These are phyloP conservation scores for Cutaneotrichosporon mucoides DNA, from an alignment of 1,284 basidiomycete genomes.

Conservation along the genomic window DNA sequence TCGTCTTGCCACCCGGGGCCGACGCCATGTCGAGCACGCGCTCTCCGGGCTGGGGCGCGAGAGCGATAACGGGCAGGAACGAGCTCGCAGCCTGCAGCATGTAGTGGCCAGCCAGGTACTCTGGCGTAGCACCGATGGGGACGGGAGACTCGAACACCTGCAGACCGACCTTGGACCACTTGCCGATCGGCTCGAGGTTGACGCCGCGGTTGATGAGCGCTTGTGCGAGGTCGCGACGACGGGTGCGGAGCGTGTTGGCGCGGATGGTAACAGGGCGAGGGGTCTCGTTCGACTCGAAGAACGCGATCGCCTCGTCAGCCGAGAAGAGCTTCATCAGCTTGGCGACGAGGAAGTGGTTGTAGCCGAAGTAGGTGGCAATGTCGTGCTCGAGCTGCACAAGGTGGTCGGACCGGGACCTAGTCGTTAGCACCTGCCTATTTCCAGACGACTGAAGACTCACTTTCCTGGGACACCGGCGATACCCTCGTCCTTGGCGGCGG, in stretches of 20 bases:
- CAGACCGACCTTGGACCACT: constrained; percentile 97
- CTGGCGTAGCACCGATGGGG: constrained; percentile 94
- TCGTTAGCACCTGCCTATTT: too few species aligned
- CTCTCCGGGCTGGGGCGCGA: constrained; percentile 88
- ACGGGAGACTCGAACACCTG: constrained; percentile 97
- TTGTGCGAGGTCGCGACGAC: constrained; percentile 91
- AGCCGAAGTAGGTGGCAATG: constrained; percentile 93
- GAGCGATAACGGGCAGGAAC: constrained; percentile 97
- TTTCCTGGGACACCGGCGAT: constrained; percentile 56
- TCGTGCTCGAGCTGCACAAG: constrained; percentile 81
- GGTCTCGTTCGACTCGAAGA: constrained; percentile 97
- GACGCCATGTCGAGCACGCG: constrained; percentile 98
- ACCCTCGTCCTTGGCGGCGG: constrained; percentile 64
- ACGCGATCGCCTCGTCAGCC: constrained; percentile 93
- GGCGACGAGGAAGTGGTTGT: constrained; percentile 91
- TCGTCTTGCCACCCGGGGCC: constrained; percentile 96
- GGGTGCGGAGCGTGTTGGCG: constrained; percentile 91
- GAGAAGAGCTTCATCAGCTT: constrained; percentile 94
- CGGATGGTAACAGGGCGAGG: constrained; percentile 96
- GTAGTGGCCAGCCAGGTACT: constrained; percentile 98
- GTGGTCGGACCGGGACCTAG: constrained; percentile 72
- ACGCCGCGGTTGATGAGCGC: constrained; percentile 93
- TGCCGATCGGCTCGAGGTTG: constrained; percentile 94
- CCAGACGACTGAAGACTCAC: constrained; percentile 31
- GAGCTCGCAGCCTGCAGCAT: constrained; percentile 99